Evolutionary conservation across 345 rosid genomes (phyloP).

Genomic region (Eucalyptus curtisii): DNA sequence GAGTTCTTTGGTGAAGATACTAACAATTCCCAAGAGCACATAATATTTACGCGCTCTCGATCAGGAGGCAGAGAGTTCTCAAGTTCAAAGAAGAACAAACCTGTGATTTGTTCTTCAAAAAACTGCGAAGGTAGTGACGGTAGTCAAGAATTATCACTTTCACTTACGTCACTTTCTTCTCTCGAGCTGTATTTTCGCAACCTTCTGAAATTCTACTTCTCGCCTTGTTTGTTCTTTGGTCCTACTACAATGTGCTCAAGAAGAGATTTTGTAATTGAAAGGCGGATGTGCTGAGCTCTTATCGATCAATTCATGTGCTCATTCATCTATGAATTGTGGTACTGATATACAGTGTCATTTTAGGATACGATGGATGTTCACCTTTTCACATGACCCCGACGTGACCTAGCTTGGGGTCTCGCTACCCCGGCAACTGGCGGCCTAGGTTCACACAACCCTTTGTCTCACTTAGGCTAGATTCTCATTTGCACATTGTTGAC

Average conservation of each 20-base stretch:
- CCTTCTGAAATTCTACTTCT: background rate
- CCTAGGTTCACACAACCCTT: background rate
- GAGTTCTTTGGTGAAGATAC: background rate
- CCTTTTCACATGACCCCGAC: background rate
- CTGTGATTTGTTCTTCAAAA: background rate
- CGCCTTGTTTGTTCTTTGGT: background rate
- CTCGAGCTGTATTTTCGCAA: background rate
- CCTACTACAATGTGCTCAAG: background rate
- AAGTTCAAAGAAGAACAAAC: background rate
- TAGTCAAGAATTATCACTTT: background rate
- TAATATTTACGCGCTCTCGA: background rate
- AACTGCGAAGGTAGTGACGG: background rate
- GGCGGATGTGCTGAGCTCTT: background rate
- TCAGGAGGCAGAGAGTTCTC: background rate
- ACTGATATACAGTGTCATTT: background rate
- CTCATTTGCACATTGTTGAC: background rate
- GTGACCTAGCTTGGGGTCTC: background rate
- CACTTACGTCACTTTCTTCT: background rate
- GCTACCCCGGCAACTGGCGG: background rate
- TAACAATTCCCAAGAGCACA: background rate
- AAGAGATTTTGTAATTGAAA: background rate
- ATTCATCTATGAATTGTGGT: background rate
- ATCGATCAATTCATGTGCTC: background rate
- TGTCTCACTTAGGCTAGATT: background rate
- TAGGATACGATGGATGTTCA: background rate